phyloP scores from a whole-genome alignment of 2,329 filamentous ascomycete species.

The Colletotrichum sp. region DNA sequence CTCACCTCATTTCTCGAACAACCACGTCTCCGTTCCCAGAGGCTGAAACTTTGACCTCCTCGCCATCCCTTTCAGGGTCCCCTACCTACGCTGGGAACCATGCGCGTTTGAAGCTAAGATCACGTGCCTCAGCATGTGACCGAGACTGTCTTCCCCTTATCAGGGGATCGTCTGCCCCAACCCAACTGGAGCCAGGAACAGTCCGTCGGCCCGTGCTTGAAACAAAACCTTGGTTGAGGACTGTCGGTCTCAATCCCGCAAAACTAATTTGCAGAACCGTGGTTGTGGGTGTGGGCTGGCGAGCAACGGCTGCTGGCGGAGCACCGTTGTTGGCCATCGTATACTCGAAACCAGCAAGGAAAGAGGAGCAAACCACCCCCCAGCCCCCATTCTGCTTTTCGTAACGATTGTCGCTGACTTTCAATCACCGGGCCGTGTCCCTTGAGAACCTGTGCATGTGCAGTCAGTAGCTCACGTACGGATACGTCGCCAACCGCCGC shows the following conservation, averaged over 20 bases:
- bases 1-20: background rate
- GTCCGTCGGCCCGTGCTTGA: background rate
- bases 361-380: background rate
- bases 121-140: background rate
- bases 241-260: background rate
- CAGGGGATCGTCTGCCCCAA: background rate
- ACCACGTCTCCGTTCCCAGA: conserved; percentile 1
- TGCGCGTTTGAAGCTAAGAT: background rate
- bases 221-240: background rate
- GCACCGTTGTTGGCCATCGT: background rate
- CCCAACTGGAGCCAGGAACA: background rate
- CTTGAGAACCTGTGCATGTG: background rate
- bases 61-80: conserved; percentile 11
- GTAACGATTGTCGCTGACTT: background rate
- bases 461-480: background rate
- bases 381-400: background rate
- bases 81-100: background rate
- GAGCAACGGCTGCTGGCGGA: background rate
- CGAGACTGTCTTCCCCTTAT: background rate
- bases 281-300: background rate
- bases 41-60: conserved; percentile 12
- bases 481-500: background rate
- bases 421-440: background rate
- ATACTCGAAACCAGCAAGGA: conserved; percentile 1
- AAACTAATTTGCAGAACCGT: background rate